These are phyloP conservation scores for Amniculicola lignicola DNA, from an alignment of 495 filamentous ascomycete species.

Conservation along the genomic window DNA sequence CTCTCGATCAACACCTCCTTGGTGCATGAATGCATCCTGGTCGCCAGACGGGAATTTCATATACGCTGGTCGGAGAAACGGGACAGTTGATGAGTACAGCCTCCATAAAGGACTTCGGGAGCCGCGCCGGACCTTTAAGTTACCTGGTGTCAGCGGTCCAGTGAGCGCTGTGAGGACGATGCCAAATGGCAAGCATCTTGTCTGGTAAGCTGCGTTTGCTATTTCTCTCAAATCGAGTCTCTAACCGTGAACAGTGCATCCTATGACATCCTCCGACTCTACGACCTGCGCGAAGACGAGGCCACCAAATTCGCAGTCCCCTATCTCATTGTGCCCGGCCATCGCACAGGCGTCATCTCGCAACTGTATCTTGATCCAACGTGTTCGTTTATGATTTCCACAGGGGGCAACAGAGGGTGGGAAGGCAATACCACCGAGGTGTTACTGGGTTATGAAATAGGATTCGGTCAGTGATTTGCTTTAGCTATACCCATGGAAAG, in stretches of 20 bases:
- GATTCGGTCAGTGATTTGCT: conserved; percentile 41
- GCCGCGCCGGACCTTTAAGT: conserved; percentile 79
- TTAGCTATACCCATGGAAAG: conserved; percentile 32
- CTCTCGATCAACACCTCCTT: conserved; percentile 72
- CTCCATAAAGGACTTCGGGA: conserved; percentile 76
- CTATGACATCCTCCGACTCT: conserved; percentile 89
- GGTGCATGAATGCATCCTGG: conserved; percentile 99
- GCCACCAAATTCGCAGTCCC: conserved; percentile 78
- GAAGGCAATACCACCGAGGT: conserved; percentile 91
- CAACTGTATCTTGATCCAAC: conserved; percentile 81
- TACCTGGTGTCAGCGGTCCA: conserved; percentile 82
- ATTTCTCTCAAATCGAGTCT: not conserved
- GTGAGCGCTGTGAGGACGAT: conserved; percentile 85
- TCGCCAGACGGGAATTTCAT: conserved; percentile 93
- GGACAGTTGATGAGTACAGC: conserved; percentile 91
- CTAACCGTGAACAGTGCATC: conserved; percentile 59
- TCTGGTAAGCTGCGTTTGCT: conserved; percentile 63
- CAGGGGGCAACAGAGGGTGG: conserved; percentile 90
- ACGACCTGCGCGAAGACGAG: conserved; percentile 72
- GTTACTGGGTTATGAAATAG: conserved; percentile 90
- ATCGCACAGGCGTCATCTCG: conserved; percentile 84
- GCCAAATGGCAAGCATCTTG: conserved; percentile 88
- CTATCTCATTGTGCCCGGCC: conserved; percentile 91
- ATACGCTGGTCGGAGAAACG: conserved; percentile 88
- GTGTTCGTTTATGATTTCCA: conserved; percentile 84